Evolutionary conservation across 1,284 basidiomycete species (phyloP).

Genomic region (Ceratobasidium sp.): DNA sequence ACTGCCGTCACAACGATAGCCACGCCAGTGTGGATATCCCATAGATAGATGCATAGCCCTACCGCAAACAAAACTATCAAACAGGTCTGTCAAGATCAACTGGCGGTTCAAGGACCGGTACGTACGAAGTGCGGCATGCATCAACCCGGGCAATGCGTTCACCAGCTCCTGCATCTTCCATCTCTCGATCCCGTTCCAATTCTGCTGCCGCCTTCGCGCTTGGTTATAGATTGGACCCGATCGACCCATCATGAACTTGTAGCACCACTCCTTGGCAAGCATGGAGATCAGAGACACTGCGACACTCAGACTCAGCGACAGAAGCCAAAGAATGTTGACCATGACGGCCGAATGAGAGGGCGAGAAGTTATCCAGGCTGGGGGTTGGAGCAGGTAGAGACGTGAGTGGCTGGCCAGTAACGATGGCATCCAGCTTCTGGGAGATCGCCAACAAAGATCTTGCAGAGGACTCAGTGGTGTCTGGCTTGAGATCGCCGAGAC

Average conservation of each 20-base stretch:
- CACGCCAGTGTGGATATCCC: constrained; percentile 1
- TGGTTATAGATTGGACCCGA: not conserved
- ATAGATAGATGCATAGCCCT: constrained; percentile 9
- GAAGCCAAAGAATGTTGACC: constrained; percentile 9
- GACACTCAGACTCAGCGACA: constrained; percentile 18
- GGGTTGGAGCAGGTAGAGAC: not conserved
- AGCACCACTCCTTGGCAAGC: constrained; percentile 34
- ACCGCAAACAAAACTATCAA: constrained; percentile 14
- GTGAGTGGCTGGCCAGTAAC: not conserved
- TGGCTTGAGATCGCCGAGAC: constrained; percentile 1
- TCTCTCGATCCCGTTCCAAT: constrained; percentile 2
- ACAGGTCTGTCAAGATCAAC: no score
- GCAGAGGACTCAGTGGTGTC: constrained; percentile 11
- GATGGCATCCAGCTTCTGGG: not conserved
- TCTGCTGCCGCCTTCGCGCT: not conserved
- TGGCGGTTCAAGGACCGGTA: no score
- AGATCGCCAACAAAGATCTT: not conserved
- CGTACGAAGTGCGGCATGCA: constrained; percentile 6
- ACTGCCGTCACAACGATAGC: not conserved
- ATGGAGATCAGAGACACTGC: constrained; percentile 9
- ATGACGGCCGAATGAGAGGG: not conserved
- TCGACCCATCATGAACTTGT: constrained; percentile 8
- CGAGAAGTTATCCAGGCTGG: not conserved
- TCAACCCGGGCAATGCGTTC: not conserved
- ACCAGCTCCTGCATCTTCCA: constrained; percentile 14